Percentiles rank a stretch among this genome's conserved stretches.
phyloP scores from a whole-genome alignment of 2,329 filamentous ascomycete species.

The Escovopsis sp. region DNA sequence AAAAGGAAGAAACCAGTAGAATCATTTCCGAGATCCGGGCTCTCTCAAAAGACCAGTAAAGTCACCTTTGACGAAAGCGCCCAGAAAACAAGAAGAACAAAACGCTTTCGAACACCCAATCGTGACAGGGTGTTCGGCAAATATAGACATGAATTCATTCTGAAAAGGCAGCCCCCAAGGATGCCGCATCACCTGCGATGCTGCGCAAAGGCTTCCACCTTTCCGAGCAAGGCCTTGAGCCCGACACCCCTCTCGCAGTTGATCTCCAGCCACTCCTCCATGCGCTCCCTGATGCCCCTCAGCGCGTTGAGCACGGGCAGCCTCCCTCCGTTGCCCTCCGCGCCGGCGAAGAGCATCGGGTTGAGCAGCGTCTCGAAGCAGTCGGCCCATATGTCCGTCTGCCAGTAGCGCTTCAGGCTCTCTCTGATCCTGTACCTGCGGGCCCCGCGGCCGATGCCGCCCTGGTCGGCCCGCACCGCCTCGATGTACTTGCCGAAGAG shows the following conservation, averaged over 20 bases:
- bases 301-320: constrained; percentile 64
- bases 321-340: constrained; percentile 43
- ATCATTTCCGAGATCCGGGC: too few relatives aligned
- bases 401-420: constrained; percentile 87
- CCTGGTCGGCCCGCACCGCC: constrained; percentile 44
- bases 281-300: constrained; percentile 52
- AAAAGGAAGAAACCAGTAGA: too few relatives aligned
- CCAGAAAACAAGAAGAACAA: too few relatives aligned
- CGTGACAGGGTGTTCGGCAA: not conserved
- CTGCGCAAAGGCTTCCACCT: constrained; percentile 39
- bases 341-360: constrained; percentile 49
- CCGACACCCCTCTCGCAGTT: constrained; percentile 72
- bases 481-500: constrained; percentile 94
- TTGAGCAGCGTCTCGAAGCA: constrained; percentile 81
- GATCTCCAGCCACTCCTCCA: constrained; percentile 69
- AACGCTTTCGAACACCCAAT: not conserved
- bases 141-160: not conserved
- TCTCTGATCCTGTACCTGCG: constrained; percentile 66
- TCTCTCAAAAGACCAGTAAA: too few relatives aligned
- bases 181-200: constrained; percentile 13
- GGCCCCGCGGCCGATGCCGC: constrained; percentile 40
- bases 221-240: constrained; percentile 54
- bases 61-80: too few relatives aligned
- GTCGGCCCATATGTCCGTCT: constrained; percentile 75
- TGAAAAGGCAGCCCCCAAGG: not conserved